phyloP scores from a whole-genome alignment of 306 rosid genomes.

The Cicer bijugum region DNA sequence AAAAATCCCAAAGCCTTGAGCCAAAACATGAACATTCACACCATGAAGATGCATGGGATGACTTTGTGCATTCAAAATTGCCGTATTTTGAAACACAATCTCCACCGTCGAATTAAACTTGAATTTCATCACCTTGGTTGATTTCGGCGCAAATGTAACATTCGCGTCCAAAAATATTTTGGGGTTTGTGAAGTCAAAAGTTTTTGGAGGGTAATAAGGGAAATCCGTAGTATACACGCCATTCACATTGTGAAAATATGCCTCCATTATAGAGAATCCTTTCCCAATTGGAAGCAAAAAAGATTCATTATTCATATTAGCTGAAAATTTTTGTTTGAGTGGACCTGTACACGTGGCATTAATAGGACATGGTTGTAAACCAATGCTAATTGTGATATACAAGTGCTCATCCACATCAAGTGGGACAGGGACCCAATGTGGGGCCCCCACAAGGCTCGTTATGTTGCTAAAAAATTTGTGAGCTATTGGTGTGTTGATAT shows the following conservation, averaged over 20 bases:
- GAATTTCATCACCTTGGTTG: conserved; percentile 57
- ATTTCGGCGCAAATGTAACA: conserved; percentile 50
- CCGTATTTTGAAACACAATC: conserved; percentile 64
- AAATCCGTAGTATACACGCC: conserved; percentile 57
- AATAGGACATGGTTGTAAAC: conserved; percentile 44
- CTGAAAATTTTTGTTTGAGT: conserved; percentile 30
- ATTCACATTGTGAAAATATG: conserved; percentile 40
- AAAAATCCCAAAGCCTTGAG: conserved; percentile 49
- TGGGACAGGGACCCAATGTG: conserved; percentile 63
- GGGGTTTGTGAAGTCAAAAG: conserved; percentile 54
- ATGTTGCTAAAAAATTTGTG: conserved; percentile 52
- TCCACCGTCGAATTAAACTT: conserved; percentile 65
- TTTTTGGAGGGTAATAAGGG: conserved; percentile 51
- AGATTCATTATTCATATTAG: conserved; percentile 74
- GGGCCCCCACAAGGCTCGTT: conserved; percentile 46
- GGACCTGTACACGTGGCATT: conserved; percentile 49
- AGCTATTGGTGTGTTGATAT: conserved; percentile 51
- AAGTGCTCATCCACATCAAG: conserved; percentile 57
- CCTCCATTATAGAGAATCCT: conserved; percentile 59
- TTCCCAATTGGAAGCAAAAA: conserved; percentile 52
- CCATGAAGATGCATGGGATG: conserved; percentile 43
- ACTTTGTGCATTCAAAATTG: conserved; percentile 36
- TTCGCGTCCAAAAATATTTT: not conserved
- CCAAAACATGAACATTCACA: conserved; percentile 33
- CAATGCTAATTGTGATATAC: conserved; percentile 53